phyloP scores from a whole-genome alignment of 768 basidiomycete genomes.

The Tylopilus rubrobrunneus region DNA sequence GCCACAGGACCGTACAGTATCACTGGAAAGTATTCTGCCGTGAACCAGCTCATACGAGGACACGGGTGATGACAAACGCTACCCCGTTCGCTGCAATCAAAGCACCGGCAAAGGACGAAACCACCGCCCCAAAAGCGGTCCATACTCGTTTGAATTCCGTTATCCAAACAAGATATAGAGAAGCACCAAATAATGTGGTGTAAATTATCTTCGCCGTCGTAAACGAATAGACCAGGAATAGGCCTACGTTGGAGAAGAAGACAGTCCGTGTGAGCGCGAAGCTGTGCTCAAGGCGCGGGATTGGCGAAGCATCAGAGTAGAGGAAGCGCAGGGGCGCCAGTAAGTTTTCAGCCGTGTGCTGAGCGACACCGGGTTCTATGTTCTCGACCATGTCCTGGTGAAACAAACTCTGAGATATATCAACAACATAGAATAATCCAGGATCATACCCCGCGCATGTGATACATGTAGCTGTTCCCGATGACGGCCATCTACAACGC shows the following conservation, averaged over 20 bases:
- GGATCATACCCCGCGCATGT: conserved; percentile 74
- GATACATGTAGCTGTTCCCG: conserved; percentile 90
- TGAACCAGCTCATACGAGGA: conserved; percentile 84
- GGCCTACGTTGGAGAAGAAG: conserved; percentile 70
- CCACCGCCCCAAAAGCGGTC: conserved; percentile 45
- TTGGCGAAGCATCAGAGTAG: conserved; percentile 62
- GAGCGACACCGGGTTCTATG: conserved; percentile 77
- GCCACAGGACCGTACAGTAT: conserved; percentile 73
- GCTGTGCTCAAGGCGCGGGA: conserved; percentile 57
- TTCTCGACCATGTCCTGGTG: conserved; percentile 70
- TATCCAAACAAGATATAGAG: conserved; percentile 41
- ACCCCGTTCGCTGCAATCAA: conserved; percentile 63
- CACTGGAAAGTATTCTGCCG: conserved; percentile 59
- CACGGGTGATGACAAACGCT: conserved; percentile 62
- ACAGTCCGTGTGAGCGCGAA: conserved; percentile 59
- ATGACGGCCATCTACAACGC: conserved; percentile 77
- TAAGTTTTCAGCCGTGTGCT: conserved; percentile 89
- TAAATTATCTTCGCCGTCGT: conserved; percentile 66
- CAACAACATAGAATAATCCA: background rate
- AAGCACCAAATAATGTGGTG: conserved; percentile 42
- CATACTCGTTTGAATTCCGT: conserved; percentile 29
- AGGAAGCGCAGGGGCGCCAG: conserved; percentile 76
- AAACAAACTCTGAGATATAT: background rate
- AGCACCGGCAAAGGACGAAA: conserved; percentile 51
- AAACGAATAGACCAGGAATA: conserved; percentile 74